Evolutionary conservation across 148 eudicot genomes (phyloP).

Genomic region (Suaeda aralocaspica): DNA sequence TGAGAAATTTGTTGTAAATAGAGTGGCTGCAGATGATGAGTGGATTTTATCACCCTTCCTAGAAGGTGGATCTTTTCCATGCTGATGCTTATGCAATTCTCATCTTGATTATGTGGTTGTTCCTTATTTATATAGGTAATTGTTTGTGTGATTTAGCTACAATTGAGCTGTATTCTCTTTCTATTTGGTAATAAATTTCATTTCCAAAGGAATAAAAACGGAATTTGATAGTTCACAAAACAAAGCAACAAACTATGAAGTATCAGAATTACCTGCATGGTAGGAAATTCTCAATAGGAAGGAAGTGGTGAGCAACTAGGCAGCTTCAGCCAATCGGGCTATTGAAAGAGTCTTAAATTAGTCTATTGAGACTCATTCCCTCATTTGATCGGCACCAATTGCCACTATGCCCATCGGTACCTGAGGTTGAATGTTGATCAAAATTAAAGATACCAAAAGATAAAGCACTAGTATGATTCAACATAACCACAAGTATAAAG

Average conservation of each 20-base stretch:
- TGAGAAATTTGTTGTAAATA: no score
- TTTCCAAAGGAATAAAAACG: constrained; percentile 5
- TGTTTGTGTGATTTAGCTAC: no score
- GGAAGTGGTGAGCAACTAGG: background rate
- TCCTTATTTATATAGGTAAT: no score
- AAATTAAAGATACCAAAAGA: background rate
- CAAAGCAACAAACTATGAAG: background rate
- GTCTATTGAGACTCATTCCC: background rate
- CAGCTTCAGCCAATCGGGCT: constrained; percentile 6
- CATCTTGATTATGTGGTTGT: no score
- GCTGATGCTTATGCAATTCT: no score
- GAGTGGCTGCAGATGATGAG: no score
- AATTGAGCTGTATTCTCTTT: no score
- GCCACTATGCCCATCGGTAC: background rate
- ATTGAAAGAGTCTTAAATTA: background rate
- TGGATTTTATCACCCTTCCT: no score
- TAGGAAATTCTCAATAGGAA: constrained; percentile 3
- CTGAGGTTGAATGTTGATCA: background rate
- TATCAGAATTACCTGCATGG: constrained; percentile 19
- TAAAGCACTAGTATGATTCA: background rate
- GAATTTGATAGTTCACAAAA: constrained; percentile 4
- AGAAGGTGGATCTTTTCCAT: no score
- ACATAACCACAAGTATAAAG: background rate
- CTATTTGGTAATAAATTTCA: no score
- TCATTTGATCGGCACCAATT: background rate